Evolutionary conservation across 768 basidiomycete species (phyloP).

Genomic region (Pisolithus microcarpus): DNA sequence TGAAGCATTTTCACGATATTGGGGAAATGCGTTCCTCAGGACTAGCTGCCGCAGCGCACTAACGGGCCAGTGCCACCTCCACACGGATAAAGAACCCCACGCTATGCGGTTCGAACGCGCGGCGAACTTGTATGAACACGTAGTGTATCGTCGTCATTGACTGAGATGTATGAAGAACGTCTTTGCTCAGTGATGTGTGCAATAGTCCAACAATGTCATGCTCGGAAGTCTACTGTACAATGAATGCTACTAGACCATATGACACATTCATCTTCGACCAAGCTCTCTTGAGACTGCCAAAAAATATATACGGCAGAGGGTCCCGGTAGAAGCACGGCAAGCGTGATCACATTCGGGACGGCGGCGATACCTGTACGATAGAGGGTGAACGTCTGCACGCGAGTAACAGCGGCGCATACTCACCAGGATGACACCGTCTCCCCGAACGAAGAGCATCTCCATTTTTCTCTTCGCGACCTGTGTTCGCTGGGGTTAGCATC

Average conservation of each 20-base stretch:
- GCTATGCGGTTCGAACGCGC: neutral
- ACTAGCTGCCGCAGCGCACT: neutral
- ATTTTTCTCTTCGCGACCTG: constrained; percentile 90
- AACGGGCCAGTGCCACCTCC: neutral
- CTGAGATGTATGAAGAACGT: neutral
- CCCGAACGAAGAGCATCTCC: constrained; percentile 97
- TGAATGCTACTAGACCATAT: neutral
- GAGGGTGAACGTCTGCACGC: constrained; percentile 3
- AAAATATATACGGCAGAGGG: constrained; percentile 21
- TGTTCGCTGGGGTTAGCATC: constrained; percentile 1
- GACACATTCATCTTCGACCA: neutral
- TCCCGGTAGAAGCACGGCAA: constrained; percentile 15
- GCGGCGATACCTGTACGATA: constrained; percentile 63
- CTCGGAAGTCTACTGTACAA: constrained; percentile 2
- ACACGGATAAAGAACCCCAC: neutral
- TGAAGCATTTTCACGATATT: neutral
- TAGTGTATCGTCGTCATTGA: neutral
- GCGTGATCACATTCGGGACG: constrained; percentile 53
- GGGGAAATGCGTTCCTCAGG: constrained; percentile 3
- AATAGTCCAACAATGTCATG: neutral
- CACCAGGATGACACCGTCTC: constrained; percentile 95
- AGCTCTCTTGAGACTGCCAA: constrained; percentile 13
- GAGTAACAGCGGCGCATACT: constrained; percentile 19
- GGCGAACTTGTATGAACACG: neutral
- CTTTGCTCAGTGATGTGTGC: neutral